These are phyloP conservation scores for Ilyonectria robusta DNA, from an alignment of 2,329 filamentous ascomycete species.

Conservation along the genomic window DNA sequence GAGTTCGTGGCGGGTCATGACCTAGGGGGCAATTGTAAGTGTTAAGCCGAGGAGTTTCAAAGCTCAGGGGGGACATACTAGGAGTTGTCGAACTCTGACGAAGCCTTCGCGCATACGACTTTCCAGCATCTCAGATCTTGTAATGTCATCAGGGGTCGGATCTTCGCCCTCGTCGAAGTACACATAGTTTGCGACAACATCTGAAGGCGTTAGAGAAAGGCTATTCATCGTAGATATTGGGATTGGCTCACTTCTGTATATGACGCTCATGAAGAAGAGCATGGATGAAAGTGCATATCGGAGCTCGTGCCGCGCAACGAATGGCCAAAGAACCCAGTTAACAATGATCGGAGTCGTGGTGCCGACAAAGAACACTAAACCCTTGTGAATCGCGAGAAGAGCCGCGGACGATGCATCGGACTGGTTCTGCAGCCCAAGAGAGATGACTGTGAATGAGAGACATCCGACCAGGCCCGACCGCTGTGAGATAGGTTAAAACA, in stretches of 20 bases:
- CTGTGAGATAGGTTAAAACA: constrained; percentile 47
- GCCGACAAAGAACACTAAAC: constrained; percentile 67
- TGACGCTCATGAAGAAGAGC: constrained; percentile 70
- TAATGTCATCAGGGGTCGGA: constrained; percentile 66
- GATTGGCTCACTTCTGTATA: constrained; percentile 64
- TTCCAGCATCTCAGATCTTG: constrained; percentile 70
- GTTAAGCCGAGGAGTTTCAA: background rate
- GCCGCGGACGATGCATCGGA: constrained; percentile 52
- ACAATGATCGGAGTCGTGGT: constrained; percentile 67
- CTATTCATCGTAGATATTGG: background rate
- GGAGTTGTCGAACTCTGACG: constrained; percentile 68
- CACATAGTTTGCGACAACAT: constrained; percentile 69
- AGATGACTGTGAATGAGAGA: constrained; percentile 69
- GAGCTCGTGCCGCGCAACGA: constrained; percentile 72
- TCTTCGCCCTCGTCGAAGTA: constrained; percentile 70
- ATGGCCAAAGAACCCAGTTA: constrained; percentile 74
- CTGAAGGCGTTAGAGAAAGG: constrained; percentile 45
- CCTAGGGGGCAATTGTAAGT: constrained; percentile 43
- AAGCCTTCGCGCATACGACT: constrained; percentile 73
- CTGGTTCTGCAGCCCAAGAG: constrained; percentile 57
- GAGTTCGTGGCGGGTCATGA: constrained; percentile 71
- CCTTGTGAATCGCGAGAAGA: constrained; percentile 62
- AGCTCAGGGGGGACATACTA: constrained; percentile 53
- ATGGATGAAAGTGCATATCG: constrained; percentile 68
- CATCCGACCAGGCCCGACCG: constrained; percentile 72